Conservation (phyloP, 2,329 filamentous ascomycete genomes). For the Pestalotiopsis sp. region DNA sequence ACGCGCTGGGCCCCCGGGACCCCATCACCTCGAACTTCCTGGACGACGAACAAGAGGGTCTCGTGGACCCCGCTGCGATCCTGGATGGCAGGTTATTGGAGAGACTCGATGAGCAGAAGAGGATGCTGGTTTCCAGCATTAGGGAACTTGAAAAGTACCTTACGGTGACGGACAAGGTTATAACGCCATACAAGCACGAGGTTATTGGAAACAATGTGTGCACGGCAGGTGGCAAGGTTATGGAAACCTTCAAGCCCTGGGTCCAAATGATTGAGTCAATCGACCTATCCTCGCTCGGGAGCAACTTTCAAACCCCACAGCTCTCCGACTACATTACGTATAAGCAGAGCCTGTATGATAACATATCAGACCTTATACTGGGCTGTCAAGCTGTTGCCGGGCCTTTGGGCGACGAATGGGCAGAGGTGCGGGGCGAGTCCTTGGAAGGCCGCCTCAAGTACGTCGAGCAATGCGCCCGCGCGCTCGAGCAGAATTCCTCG, state of each 20-base stretch:
- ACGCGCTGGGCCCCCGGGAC: constrained; percentile 66
- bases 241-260: constrained; percentile 91
- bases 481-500: constrained; percentile 83
- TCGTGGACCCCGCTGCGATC: constrained; percentile 69
- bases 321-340: constrained; percentile 84
- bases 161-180: constrained; percentile 75
- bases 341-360: constrained; percentile 93
- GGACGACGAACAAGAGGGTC: constrained; percentile 73
- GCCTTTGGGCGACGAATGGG: constrained; percentile 93
- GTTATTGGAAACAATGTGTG: constrained; percentile 83
- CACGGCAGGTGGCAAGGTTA: constrained; percentile 73
- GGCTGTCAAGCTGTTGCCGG: constrained; percentile 90
- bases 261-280: constrained; percentile 89
- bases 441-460: constrained; percentile 84
- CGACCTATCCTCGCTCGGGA: constrained; percentile 78
- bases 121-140: constrained; percentile 82
- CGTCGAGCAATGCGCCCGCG: constrained; percentile 75
- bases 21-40: constrained; percentile 81
- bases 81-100: constrained; percentile 81
- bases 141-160: constrained; percentile 87
- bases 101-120: constrained; percentile 82
- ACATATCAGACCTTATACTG: constrained; percentile 84
- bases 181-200: constrained; percentile 78
- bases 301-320: constrained; percentile 81
- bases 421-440: constrained; percentile 86